A percentile compares a stretch with the other conserved stretches of the same genome.
phyloP scores from a whole-genome alignment of 805 yeast genomes.

The Teunomyces tritomae region DNA sequence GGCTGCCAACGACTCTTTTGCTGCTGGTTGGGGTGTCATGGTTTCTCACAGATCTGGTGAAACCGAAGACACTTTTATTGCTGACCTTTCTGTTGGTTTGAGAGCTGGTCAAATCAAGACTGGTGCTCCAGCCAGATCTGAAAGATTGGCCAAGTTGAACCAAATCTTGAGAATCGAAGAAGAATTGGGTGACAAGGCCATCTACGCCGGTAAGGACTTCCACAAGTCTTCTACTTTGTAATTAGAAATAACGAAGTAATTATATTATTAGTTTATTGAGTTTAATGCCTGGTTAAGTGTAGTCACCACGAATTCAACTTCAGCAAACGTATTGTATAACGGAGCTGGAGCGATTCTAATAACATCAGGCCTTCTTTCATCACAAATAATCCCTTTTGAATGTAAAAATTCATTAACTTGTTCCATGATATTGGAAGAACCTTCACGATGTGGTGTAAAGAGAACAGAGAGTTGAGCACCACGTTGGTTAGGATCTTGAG shows the following conservation, averaged over 20 bases:
- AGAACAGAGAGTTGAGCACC: conserved; percentile 84
- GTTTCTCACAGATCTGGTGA: conserved; percentile 99
- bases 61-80: conserved; percentile 98
- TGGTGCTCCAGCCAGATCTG: conserved; percentile 99
- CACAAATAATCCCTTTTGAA: conserved; percentile 69
- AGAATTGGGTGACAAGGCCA: conserved; percentile 96
- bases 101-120: conserved; percentile 99
- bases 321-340: conserved; percentile 72
- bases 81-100: conserved; percentile 96
- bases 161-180: conserved; percentile 98
- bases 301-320: conserved; percentile 49
- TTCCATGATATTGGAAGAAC: conserved; percentile 56
- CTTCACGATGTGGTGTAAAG: conserved; percentile 46
- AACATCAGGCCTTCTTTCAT: conserved; percentile 89
- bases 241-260: conserved; percentile 8
- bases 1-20: conserved; percentile 93
- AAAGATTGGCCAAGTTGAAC: conserved; percentile 98
- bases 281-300: conserved; percentile 42
- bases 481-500: conserved; percentile 49
- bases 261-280: neutral
- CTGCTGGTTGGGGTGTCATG: conserved; percentile 99
- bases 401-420: conserved; percentile 49
- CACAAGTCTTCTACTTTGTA: conserved; percentile 49
- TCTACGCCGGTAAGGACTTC: conserved; percentile 93
- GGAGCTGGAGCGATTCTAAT: conserved; percentile 87